Percentiles rank a stretch among this genome's conserved stretches.
Conservation (phyloP, 805 yeast genomes). For the Schizosaccharomyces lindneri region DNA sequence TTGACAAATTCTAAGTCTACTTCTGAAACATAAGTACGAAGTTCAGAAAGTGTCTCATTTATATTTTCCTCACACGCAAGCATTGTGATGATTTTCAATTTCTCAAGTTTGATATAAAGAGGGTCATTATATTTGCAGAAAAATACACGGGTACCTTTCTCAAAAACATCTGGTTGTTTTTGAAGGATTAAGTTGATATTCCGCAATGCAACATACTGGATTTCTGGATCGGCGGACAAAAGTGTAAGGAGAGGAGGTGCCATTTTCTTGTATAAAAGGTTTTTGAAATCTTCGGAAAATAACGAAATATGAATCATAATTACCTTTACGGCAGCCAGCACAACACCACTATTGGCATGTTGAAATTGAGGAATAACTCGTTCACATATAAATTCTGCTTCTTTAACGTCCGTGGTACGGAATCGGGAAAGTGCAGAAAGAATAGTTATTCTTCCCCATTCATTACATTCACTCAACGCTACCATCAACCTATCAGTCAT, state of each 20-base stretch:
- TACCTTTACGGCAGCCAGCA: constrained; percentile 59
- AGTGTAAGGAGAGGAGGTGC: constrained; percentile 71
- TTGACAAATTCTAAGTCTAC: constrained; percentile 68
- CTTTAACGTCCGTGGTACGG: constrained; percentile 27
- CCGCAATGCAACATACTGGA: constrained; percentile 59
- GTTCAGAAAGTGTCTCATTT: constrained; percentile 38
- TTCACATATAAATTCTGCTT: constrained; percentile 67
- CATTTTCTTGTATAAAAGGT: constrained; percentile 27
- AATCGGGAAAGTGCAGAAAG: constrained; percentile 60
- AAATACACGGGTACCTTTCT: constrained; percentile 49
- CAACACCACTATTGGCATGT: constrained; percentile 91
- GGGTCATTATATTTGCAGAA: constrained; percentile 72
- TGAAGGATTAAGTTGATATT: constrained; percentile 54
- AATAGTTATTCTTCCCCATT: constrained; percentile 92
- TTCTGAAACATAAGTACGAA: constrained; percentile 70
- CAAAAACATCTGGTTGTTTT: constrained; percentile 32
- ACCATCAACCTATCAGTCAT: constrained; percentile 34
- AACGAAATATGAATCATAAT: constrained; percentile 41
- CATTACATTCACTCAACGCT: constrained; percentile 90
- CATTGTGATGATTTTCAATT: constrained; percentile 61
- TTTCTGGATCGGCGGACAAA: constrained; percentile 59
- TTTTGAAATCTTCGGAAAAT: constrained; percentile 12
- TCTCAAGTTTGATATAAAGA: constrained; percentile 68
- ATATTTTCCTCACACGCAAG: constrained; percentile 45
- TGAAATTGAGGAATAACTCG: constrained; percentile 84